A percentile compares a stretch with the other conserved stretches of the same genome.
Conservation (phyloP, 805 yeast species). For the Wickerhamiella dianesei region DNA sequence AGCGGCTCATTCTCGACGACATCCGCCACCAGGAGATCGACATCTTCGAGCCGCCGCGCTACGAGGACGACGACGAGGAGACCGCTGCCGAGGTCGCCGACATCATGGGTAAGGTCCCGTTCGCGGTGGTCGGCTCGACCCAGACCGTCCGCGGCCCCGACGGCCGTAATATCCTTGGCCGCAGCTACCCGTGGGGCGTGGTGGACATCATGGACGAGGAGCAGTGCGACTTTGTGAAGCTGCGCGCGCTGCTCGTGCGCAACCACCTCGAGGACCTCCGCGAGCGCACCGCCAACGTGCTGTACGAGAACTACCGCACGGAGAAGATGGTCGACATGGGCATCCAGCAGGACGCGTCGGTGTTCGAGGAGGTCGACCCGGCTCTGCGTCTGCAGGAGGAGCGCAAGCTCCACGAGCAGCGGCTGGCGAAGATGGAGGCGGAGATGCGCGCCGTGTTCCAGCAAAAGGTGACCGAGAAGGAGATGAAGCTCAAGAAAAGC, state of each 20-base stretch:
- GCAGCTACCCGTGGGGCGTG: constrained; percentile 93
- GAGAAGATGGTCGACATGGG: constrained; percentile 71
- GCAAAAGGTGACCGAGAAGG: constrained; percentile 92
- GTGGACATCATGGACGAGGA: constrained; percentile 90
- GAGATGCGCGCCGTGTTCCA: constrained; percentile 96
- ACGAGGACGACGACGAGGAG: constrained; percentile 78
- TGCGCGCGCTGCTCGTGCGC: constrained; percentile 79
- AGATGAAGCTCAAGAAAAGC: constrained; percentile 88
- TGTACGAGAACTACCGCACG: constrained; percentile 84
- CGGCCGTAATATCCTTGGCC: constrained; percentile 77
- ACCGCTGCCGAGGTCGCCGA: constrained; percentile 50
- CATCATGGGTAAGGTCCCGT: constrained; percentile 64
- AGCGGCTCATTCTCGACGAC: constrained; percentile 64
- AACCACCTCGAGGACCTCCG: constrained; percentile 87
- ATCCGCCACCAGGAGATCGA: constrained; percentile 60
- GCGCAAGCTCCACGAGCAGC: constrained; percentile 82
- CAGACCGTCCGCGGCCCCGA: constrained; percentile 48
- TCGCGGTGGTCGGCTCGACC: constrained; percentile 89
- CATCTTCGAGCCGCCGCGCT: constrained; percentile 61
- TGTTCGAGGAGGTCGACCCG: constrained; percentile 93
- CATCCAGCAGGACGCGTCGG: constrained; percentile 79
- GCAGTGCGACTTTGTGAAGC: constrained; percentile 80
- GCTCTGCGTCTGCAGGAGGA: constrained; percentile 86
- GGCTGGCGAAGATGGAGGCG: constrained; percentile 82
- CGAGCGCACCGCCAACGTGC: constrained; percentile 59